phyloP scores from a whole-genome alignment of 148 eudicot species.

The Selenicereus undatus region DNA sequence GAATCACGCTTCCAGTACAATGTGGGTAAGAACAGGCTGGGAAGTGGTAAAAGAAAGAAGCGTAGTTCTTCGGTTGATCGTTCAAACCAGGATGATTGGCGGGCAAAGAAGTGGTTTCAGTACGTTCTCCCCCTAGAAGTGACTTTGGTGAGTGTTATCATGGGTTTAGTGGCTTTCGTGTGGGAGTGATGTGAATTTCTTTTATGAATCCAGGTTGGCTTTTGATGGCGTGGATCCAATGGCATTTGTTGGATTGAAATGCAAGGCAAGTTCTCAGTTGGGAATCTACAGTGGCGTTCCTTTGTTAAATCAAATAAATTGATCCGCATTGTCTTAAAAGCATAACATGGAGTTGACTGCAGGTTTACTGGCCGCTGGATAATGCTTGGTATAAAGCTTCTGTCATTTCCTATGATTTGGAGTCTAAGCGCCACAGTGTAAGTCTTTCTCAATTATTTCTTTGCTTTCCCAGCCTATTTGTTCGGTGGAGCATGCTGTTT shows the following conservation, averaged over 20 bases:
- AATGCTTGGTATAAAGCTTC: constrained; percentile 72
- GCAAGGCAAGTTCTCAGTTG: constrained; percentile 56
- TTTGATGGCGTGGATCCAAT: constrained; percentile 63
- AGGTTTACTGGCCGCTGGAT: constrained; percentile 99
- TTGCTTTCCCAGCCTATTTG: neutral
- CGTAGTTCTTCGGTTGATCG: constrained; percentile 2
- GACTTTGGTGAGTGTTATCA: neutral
- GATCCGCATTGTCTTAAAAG: constrained; percentile 4
- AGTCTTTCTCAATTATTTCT: constrained; percentile 17
- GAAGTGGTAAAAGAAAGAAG: constrained; percentile 31
- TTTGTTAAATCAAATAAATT: neutral
- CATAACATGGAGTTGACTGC: constrained; percentile 9
- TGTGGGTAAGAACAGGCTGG: constrained; percentile 14
- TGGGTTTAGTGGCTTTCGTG: neutral
- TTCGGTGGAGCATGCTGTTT: neutral
- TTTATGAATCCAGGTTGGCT: constrained; percentile 50
- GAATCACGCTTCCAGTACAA: constrained; percentile 34
- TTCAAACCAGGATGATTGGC: neutral
- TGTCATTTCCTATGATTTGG: constrained; percentile 44
- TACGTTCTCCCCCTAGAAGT: constrained; percentile 25
- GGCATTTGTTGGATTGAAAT: constrained; percentile 63
- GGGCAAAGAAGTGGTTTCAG: constrained; percentile 49
- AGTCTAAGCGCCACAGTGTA: constrained; percentile 66
- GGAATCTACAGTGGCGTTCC: neutral
- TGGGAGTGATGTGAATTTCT: constrained; percentile 11